Evolutionary conservation across 2,329 filamentous ascomycete species (phyloP).

Genomic region (Rhinocladiella similis): DNA sequence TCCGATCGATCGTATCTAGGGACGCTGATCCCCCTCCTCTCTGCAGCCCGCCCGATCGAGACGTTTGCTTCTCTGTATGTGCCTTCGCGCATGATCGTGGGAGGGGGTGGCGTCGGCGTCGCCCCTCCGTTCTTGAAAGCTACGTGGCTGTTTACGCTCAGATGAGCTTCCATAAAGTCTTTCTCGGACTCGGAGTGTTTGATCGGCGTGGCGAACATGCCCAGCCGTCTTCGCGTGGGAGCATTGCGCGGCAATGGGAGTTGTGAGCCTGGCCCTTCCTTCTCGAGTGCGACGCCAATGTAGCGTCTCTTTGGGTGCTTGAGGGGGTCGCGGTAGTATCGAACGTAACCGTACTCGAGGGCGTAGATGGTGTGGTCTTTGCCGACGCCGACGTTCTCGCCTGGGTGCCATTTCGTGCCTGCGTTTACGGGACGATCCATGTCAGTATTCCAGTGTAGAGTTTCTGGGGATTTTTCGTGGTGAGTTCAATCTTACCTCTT

Average conservation of each 20-base stretch:
- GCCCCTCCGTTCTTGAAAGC: slow-evolving; percentile 26
- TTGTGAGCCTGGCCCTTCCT: slow-evolving; percentile 59
- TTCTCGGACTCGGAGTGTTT: slow-evolving; percentile 26
- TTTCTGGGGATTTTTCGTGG: neutral
- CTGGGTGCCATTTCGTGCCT: slow-evolving; percentile 90
- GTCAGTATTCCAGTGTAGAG: no score
- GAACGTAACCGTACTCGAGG: slow-evolving; percentile 82
- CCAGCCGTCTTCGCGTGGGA: slow-evolving; percentile 71
- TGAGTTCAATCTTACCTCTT: slow-evolving; percentile 46
- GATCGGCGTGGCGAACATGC: slow-evolving; percentile 61
- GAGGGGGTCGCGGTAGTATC: slow-evolving; percentile 89
- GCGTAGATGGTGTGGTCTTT: slow-evolving; percentile 96
- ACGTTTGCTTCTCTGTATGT: slow-evolving; percentile 55
- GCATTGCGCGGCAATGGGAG: slow-evolving; percentile 76
- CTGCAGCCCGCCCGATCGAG: slow-evolving; percentile 27
- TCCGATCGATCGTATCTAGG: slow-evolving; percentile 58
- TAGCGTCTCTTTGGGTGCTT: slow-evolving; percentile 85
- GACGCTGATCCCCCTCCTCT: slow-evolving; percentile 60
- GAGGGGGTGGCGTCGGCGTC: slow-evolving; percentile 31
- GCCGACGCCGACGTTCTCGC: slow-evolving; percentile 93
- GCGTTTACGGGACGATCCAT: neutral
- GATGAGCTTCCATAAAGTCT: slow-evolving; percentile 20
- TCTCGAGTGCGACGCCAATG: slow-evolving; percentile 89
- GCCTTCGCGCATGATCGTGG: slow-evolving; percentile 32
- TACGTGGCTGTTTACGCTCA: slow-evolving; percentile 17